A percentile compares a stretch with the other conserved stretches of the same genome.
phyloP scores from a whole-genome alignment of 2,329 filamentous ascomycete genomes.

The Ceratocystiopsis brevicomis region DNA sequence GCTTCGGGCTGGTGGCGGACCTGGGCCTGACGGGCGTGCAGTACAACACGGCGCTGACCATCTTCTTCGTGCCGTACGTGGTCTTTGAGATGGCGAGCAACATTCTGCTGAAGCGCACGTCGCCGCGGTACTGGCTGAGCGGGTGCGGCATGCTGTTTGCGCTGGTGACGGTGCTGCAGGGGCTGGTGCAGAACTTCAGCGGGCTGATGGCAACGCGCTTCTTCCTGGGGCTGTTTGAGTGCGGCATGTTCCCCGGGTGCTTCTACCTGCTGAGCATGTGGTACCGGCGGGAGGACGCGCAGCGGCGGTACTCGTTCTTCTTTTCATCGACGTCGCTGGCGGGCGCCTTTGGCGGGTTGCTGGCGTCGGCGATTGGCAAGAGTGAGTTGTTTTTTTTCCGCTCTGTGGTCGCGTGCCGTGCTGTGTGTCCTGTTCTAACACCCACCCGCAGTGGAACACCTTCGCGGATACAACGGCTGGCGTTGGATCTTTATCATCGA shows the following conservation, averaged over 20 bases:
- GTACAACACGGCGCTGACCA: slow-evolving; percentile 51
- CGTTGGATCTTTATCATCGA: slow-evolving; percentile 73
- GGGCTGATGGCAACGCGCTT: slow-evolving; percentile 20
- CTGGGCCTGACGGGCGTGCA: slow-evolving; percentile 37
- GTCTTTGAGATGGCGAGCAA: slow-evolving; percentile 55
- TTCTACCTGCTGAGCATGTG: slow-evolving; percentile 69
- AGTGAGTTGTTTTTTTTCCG: slow-evolving; percentile 19
- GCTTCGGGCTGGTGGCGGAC: slow-evolving; percentile 45
- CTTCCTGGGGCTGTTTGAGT: slow-evolving; percentile 26
- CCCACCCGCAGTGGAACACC: slow-evolving; percentile 35
- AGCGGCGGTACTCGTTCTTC: slow-evolving; percentile 86
- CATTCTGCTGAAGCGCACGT: slow-evolving; percentile 48
- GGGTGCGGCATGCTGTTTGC: slow-evolving; percentile 60
- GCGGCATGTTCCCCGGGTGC: slow-evolving; percentile 56
- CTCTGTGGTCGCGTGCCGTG: no score
- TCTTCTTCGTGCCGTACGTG: slow-evolving; percentile 68
- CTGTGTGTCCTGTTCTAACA: background rate
- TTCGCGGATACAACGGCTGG: slow-evolving; percentile 53
- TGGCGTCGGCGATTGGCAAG: slow-evolving; percentile 76
- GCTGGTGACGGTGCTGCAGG: slow-evolving; percentile 14
- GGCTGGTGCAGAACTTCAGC: slow-evolving; percentile 15
- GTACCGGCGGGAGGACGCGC: slow-evolving; percentile 75
- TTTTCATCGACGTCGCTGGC: slow-evolving; percentile 67
- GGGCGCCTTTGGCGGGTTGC: slow-evolving; percentile 68
- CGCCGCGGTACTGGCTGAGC: slow-evolving; percentile 53